Evolutionary conservation across 2,329 filamentous ascomycete genomes (phyloP).

Genomic region (Trichoderma breve): DNA sequence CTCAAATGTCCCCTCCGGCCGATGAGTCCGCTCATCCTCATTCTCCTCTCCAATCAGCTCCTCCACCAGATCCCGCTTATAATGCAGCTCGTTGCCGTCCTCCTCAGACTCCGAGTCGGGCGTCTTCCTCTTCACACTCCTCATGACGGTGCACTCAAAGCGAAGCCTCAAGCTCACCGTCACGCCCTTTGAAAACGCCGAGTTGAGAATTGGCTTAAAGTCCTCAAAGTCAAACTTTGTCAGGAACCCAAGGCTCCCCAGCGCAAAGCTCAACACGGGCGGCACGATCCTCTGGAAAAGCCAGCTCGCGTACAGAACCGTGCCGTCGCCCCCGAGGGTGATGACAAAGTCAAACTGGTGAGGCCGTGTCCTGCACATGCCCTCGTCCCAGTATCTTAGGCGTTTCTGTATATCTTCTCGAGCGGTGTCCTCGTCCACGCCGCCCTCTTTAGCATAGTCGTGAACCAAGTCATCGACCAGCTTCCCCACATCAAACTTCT

Average conservation of each 20-base stretch:
- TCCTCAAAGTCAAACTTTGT: conserved; percentile 93
- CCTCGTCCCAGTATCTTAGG: conserved; percentile 78
- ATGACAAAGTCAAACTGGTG: conserved; percentile 93
- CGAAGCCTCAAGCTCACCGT: conserved; percentile 83
- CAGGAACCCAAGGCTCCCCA: conserved; percentile 90
- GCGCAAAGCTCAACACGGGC: conserved; percentile 84
- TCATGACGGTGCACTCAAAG: conserved; percentile 93
- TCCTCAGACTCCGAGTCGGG: conserved; percentile 30
- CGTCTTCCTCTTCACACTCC: conserved; percentile 56
- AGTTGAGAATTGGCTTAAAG: conserved; percentile 65
- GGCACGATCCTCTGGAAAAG: conserved; percentile 94
- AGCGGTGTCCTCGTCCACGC: conserved; percentile 35
- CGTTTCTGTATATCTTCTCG: conserved; percentile 46
- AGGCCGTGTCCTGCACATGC: conserved; percentile 72
- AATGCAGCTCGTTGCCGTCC: conserved; percentile 39
- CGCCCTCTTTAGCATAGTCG: conserved; percentile 40
- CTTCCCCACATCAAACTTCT: conserved; percentile 69
- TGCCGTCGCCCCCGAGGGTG: conserved; percentile 92
- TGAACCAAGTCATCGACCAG: conserved; percentile 61
- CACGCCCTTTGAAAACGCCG: conserved; percentile 77
- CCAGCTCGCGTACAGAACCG: conserved; percentile 94
- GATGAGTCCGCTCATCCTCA: conserved; percentile 81
- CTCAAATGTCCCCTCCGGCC: conserved; percentile 78
- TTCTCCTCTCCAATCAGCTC: conserved; percentile 85
- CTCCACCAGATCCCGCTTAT: conserved; percentile 71